phyloP scores from a whole-genome alignment of 2,329 filamentous ascomycete species.

The Cladorrhinum sp. region DNA sequence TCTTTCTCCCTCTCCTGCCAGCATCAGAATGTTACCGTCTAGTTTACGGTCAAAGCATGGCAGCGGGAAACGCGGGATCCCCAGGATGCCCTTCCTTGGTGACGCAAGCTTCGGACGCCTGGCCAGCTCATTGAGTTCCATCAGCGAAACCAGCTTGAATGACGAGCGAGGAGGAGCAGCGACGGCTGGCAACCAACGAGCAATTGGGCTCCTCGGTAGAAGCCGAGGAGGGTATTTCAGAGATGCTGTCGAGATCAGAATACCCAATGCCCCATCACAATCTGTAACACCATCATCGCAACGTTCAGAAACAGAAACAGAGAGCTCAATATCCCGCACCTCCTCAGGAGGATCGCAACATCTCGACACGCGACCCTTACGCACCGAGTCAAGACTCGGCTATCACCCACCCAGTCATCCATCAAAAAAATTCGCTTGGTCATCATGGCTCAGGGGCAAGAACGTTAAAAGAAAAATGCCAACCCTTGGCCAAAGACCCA shows the following conservation, averaged over 20 bases:
- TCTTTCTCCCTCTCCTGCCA: conserved; percentile 3
- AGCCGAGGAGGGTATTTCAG: conserved; percentile 28
- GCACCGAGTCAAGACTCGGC: conserved; percentile 12
- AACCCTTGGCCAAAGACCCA: conserved; percentile 5
- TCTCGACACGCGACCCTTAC: conserved; percentile 4
- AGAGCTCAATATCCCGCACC: neutral
- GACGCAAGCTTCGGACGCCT: conserved; percentile 4
- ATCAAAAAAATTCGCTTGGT: conserved; percentile 22
- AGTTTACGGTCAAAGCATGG: conserved; percentile 3
- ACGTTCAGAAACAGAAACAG: neutral
- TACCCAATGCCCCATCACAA: conserved; percentile 30
- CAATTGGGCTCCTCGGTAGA: conserved; percentile 20
- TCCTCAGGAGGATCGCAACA: neutral
- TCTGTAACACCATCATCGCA: conserved; percentile 16
- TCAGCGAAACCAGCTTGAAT: conserved; percentile 27
- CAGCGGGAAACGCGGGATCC: neutral
- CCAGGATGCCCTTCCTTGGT: neutral
- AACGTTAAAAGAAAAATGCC: conserved; percentile 1
- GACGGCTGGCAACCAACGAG: conserved; percentile 13
- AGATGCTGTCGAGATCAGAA: conserved; percentile 30
- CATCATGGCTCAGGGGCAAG: conserved; percentile 18
- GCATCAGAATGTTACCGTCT: conserved; percentile 13
- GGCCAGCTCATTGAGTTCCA: conserved; percentile 23
- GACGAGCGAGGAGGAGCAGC: conserved; percentile 20
- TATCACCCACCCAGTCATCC: conserved; percentile 14